Evolutionary conservation across 1,284 basidiomycete genomes (phyloP).

Genomic region (Exsudoporus floridanus): DNA sequence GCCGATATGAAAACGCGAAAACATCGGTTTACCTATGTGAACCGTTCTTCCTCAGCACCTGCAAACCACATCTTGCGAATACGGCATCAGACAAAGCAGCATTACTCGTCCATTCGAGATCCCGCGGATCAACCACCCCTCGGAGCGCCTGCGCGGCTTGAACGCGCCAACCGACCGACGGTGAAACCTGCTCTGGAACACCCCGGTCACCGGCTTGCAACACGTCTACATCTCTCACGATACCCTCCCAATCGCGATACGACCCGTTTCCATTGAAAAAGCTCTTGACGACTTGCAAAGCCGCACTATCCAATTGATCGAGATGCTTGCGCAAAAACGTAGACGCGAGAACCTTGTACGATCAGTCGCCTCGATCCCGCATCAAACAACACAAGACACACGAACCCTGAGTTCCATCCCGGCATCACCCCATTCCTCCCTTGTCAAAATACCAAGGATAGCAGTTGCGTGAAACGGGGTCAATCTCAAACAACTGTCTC

Average conservation of each 20-base stretch:
- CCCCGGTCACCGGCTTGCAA: constrained; percentile 2
- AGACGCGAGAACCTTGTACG: constrained; percentile 19
- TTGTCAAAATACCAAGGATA: constrained; percentile 37
- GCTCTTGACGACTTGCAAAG: constrained; percentile 9
- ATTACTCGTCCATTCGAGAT: constrained; percentile 49
- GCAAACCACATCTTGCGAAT: constrained; percentile 39
- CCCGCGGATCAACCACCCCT: constrained; percentile 42
- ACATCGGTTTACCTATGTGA: constrained; percentile 41
- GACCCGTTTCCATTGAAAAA: constrained; percentile 21
- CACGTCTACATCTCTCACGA: constrained; percentile 12
- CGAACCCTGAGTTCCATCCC: constrained; percentile 35
- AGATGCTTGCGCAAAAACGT: constrained; percentile 28
- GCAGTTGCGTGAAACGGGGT: constrained; percentile 29
- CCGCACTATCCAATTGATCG: constrained; percentile 19
- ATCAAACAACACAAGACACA: constrained; percentile 5
- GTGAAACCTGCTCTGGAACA: background rate
- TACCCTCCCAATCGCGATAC: constrained; percentile 14
- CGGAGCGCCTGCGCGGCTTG: constrained; percentile 31
- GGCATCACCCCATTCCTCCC: constrained; percentile 38
- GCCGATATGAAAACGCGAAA: background rate
- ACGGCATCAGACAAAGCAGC: constrained; percentile 36
- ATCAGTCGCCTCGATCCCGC: constrained; percentile 10
- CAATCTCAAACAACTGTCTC: constrained; percentile 29
- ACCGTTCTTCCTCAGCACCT: constrained; percentile 38
- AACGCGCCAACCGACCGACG: constrained; percentile 19